Percentiles rank a stretch among this genome's conserved stretches.
phyloP scores from a whole-genome alignment of 1,284 basidiomycete species.

The Wolfiporia cocos region DNA sequence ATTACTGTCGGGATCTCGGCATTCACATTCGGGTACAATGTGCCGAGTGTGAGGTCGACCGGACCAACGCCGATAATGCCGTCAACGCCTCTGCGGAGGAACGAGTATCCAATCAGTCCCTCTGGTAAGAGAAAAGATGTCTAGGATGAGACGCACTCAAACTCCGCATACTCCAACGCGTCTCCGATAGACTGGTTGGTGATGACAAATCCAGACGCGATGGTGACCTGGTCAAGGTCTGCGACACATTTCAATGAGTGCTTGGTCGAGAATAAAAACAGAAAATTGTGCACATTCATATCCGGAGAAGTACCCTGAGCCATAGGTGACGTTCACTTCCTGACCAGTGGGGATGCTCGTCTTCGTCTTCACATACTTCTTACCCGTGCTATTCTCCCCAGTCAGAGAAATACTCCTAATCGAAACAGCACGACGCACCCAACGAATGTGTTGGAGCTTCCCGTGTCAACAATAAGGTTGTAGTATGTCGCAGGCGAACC shows the following conservation, averaged over 20 bases:
- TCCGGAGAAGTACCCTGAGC: constrained; percentile 44
- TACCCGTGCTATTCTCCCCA: constrained; percentile 26
- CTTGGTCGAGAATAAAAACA: constrained; percentile 33
- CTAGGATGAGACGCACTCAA: constrained; percentile 33
- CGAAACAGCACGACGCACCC: constrained; percentile 1
- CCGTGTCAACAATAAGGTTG: constrained; percentile 52
- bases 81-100: constrained; percentile 34
- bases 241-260: constrained; percentile 24
- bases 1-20: constrained; percentile 30
- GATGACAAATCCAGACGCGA: constrained; percentile 37
- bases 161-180: constrained; percentile 34
- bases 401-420: not conserved
- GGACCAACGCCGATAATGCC: constrained; percentile 57
- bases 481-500: constrained; percentile 57
- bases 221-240: constrained; percentile 42
- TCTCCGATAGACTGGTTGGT: constrained; percentile 47
- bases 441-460: constrained; percentile 17
- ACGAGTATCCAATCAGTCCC: not conserved
- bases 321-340: constrained; percentile 41
- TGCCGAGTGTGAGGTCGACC: constrained; percentile 38
- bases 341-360: constrained; percentile 38
- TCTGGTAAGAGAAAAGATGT: constrained; percentile 10
- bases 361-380: constrained; percentile 33
- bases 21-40: constrained; percentile 16
- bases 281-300: constrained; percentile 28